Evolutionary conservation across 495 filamentous ascomycete species (phyloP).

Genomic region (Xylona heveae): DNA sequence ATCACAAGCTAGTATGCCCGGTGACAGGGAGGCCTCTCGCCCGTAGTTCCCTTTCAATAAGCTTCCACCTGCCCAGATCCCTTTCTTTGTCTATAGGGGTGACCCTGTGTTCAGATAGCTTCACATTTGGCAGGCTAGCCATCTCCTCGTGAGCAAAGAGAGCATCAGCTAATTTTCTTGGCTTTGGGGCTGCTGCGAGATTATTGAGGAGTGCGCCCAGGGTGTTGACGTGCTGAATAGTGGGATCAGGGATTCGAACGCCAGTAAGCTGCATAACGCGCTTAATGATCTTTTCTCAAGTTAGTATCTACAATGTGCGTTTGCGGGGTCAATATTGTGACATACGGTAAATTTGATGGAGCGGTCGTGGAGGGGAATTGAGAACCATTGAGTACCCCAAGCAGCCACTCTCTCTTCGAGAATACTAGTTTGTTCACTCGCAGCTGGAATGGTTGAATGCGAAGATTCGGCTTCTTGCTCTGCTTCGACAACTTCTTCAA

Average conservation of each 20-base stretch:
- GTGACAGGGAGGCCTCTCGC: conserved; percentile 25
- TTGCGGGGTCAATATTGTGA: conserved; percentile 9
- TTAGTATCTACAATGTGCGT: conserved; percentile 3
- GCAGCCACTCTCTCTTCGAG: conserved; percentile 3
- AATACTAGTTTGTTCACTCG: background rate
- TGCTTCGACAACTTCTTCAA: background rate
- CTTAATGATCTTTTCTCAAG: conserved; percentile 39
- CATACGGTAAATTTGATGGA: conserved; percentile 54
- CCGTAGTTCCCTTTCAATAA: conserved; percentile 53
- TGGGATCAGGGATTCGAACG: conserved; percentile 45
- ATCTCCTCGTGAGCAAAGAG: conserved; percentile 20
- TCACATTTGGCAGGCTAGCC: conserved; percentile 42
- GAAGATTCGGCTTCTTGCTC: background rate
- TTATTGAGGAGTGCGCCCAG: conserved; percentile 30
- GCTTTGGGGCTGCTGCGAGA: conserved; percentile 23
- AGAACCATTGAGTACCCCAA: conserved; percentile 20
- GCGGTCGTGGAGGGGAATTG: conserved; percentile 31
- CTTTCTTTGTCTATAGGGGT: conserved; percentile 50
- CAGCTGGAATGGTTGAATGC: background rate
- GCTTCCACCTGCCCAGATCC: conserved; percentile 62
- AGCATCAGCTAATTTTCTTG: conserved; percentile 32
- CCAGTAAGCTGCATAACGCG: conserved; percentile 60
- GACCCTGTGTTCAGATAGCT: conserved; percentile 33
- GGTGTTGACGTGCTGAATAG: conserved; percentile 29
- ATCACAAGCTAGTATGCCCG: no score